Conservation (phyloP, 73 alveolate genomes). For the Paramecium octaurelia region DNA sequence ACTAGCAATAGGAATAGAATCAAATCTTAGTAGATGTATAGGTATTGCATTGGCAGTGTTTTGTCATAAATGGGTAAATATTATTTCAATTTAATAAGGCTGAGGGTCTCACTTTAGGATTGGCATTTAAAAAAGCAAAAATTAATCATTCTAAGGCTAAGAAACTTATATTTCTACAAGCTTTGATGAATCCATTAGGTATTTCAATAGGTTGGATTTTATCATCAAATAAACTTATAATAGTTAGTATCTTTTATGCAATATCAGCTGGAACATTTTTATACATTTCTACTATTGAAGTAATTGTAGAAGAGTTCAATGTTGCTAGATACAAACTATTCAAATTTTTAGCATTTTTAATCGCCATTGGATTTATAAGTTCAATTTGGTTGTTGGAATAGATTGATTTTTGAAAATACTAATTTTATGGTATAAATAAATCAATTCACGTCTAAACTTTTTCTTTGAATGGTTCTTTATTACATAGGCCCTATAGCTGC, state of each 20-base stretch:
- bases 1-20: constrained; percentile 53
- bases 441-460: not conserved
- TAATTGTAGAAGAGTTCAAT: constrained; percentile 86
- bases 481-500: constrained; percentile 37
- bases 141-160: not conserved
- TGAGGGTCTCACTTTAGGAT: constrained; percentile 61
- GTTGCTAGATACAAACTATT: constrained; percentile 72
- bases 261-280: constrained; percentile 85
- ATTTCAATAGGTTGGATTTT: constrained; percentile 75
- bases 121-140: constrained; percentile 43
- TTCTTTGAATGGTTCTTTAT: not conserved
- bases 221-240: constrained; percentile 67
- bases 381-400: constrained; percentile 55
- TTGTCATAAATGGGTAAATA: constrained; percentile 62
- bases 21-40: not conserved
- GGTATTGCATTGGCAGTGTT: constrained; percentile 61
- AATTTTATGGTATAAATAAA: not conserved
- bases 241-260: constrained; percentile 75
- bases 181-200: constrained; percentile 81
- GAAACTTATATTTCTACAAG: constrained; percentile 65
- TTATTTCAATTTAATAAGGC: not conserved
- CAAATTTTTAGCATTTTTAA: constrained; percentile 69
- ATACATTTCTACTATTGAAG: constrained; percentile 84
- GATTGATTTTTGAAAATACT: constrained; percentile 19
- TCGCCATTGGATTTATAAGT: constrained; percentile 63